Evolutionary conservation across 2,329 filamentous ascomycete genomes (phyloP).

Genomic region (Fusarium coffeatum): DNA sequence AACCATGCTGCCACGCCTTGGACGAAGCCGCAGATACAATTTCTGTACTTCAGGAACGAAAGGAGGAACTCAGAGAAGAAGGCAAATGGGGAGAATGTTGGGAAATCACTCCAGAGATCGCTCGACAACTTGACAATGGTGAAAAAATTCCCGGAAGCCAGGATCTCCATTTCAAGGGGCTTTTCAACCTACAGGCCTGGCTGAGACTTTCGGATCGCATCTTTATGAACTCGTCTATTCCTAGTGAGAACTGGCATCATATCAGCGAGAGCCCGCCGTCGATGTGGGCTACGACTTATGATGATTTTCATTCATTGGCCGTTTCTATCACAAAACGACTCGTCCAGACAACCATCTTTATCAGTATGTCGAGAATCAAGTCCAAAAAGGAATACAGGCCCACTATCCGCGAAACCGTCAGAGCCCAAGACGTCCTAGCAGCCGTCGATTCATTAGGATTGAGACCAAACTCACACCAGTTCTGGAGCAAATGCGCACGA

Average conservation of each 20-base stretch:
- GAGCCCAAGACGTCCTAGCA: constrained; percentile 60
- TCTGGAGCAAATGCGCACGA: constrained; percentile 63
- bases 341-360: constrained; percentile 75
- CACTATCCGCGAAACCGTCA: constrained; percentile 51
- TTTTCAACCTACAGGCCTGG: constrained; percentile 72
- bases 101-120: constrained; percentile 66
- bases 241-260: constrained; percentile 75
- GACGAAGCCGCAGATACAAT: constrained; percentile 77
- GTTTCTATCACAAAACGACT: constrained; percentile 76
- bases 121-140: constrained; percentile 46
- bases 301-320: constrained; percentile 77
- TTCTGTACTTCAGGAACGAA: constrained; percentile 70
- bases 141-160: constrained; percentile 33
- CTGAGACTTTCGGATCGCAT: constrained; percentile 71
- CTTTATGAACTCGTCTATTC: constrained; percentile 78
- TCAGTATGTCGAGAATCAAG: constrained; percentile 75
- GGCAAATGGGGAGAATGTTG: constrained; percentile 72
- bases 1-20: constrained; percentile 72
- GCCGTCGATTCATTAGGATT: constrained; percentile 62
- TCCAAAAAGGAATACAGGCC: constrained; percentile 55
- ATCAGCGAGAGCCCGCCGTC: constrained; percentile 72
- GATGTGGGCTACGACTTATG: constrained; percentile 79
- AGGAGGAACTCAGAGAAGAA: constrained; percentile 70
- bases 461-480: constrained; percentile 51
- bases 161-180: constrained; percentile 60